Evolutionary conservation across 73 alveolate genomes (phyloP).

Genomic region (Tetrahymena borealis): DNA sequence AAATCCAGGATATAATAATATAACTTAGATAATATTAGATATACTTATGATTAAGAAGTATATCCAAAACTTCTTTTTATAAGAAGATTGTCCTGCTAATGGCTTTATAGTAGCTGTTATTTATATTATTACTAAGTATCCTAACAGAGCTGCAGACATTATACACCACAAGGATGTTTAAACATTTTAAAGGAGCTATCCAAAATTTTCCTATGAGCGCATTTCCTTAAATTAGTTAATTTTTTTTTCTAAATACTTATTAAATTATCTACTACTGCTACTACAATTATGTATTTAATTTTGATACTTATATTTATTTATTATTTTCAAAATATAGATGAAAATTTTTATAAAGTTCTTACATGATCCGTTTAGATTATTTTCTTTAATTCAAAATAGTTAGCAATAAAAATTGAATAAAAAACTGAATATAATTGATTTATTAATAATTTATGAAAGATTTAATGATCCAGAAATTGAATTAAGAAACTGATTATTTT

Average conservation of each 20-base stretch:
- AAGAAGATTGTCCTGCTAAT: neutral
- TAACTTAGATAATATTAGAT: neutral
- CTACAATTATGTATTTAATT: too few species aligned
- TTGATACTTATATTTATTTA: too few species aligned
- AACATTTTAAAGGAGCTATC: neutral
- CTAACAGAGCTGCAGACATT: neutral
- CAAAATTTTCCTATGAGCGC: neutral
- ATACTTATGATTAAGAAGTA: neutral
- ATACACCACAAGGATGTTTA: neutral
- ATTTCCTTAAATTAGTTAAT: neutral
- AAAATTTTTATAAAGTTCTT: too few species aligned
- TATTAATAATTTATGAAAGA: too few species aligned
- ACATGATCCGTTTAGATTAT: too few species aligned
- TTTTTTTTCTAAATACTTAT: neutral
- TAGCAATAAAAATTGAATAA: too few species aligned
- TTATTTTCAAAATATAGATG: too few species aligned
- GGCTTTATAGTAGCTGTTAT: neutral
- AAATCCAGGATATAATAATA: neutral
- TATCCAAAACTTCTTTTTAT: neutral
- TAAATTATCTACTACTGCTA: too few species aligned
- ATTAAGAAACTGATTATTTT: too few species aligned
- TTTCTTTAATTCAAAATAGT: too few species aligned
- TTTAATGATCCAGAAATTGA: too few species aligned
- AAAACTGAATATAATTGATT: too few species aligned
- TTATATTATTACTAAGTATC: neutral